These are phyloP conservation scores for Jamesozyma gamospora DNA, from an alignment of 805 yeast genomes.

Conservation along the genomic window DNA sequence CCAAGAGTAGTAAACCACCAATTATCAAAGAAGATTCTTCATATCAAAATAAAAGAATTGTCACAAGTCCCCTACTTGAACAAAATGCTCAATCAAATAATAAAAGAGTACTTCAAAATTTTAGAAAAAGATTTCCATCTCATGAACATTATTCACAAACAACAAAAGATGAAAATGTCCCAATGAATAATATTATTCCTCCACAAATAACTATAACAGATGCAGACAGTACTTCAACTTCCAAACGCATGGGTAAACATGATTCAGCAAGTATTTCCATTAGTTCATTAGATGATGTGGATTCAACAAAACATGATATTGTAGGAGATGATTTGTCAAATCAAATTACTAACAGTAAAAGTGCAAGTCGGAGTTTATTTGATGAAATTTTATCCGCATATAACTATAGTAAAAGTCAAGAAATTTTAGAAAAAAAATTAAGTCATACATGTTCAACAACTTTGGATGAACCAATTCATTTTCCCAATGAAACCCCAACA, in stretches of 20 bases:
- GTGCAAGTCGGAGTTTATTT: slow-evolving; percentile 16
- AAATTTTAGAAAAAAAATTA: background rate
- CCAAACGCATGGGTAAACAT: too few relatives aligned
- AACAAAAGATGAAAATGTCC: background rate
- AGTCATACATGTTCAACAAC: background rate
- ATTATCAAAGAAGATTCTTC: background rate
- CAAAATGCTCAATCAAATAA: background rate
- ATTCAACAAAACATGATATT: too few relatives aligned
- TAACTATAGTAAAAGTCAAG: background rate
- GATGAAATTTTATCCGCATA: slow-evolving; percentile 25
- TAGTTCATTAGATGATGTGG: too few relatives aligned
- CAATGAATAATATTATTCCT: background rate
- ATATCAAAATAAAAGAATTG: background rate
- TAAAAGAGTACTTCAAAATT: background rate
- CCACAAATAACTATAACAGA: background rate
- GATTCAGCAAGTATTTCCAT: too few relatives aligned
- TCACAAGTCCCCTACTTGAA: background rate
- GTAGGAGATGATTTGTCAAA: too few relatives aligned
- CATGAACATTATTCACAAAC: background rate
- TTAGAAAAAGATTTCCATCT: background rate
- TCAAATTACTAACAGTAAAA: slow-evolving; percentile 3
- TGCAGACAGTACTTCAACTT: background rate
- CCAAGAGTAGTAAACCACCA: background rate
- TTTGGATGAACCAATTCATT: background rate
- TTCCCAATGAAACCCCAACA: background rate